Percentiles rank a stretch among this genome's conserved stretches.
Evolutionary conservation across 2,329 filamentous ascomycete genomes (phyloP).

Genomic region (Sporothrix pallida): DNA sequence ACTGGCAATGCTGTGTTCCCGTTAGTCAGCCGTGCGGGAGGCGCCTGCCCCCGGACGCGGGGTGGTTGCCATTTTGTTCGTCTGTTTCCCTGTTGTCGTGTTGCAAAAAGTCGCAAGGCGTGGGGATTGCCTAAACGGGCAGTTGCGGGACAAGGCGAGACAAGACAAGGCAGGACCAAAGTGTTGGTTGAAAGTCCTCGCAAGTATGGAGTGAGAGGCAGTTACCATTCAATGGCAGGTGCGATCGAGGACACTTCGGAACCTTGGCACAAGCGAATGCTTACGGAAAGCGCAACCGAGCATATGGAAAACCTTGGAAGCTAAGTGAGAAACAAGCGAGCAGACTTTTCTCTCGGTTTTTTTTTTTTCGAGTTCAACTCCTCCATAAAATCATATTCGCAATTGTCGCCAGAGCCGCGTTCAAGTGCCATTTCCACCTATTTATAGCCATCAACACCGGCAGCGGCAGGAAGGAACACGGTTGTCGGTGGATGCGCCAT

Average conservation of each 20-base stretch:
- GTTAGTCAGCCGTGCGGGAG: slow-evolving; percentile 25
- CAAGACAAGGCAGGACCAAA: slow-evolving; percentile 1
- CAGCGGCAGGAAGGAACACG: slow-evolving; percentile 24
- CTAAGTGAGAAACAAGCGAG: not conserved
- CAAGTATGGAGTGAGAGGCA: too few relatives aligned
- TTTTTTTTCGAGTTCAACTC: not conserved
- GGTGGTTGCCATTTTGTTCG: not conserved
- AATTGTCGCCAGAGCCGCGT: slow-evolving; percentile 8
- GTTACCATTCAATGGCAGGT: not conserved
- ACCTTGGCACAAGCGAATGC: not conserved
- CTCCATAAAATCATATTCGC: not conserved
- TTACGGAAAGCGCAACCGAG: slow-evolving; percentile 14
- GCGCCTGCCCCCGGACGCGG: not conserved
- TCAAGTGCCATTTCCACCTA: not conserved
- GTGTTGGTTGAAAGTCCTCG: not conserved
- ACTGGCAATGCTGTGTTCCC: slow-evolving; percentile 8
- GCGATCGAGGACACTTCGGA: not conserved
- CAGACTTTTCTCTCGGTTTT: not conserved
- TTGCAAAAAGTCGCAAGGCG: slow-evolving; percentile 25
- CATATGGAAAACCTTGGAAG: not conserved
- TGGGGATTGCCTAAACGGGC: slow-evolving; percentile 29
- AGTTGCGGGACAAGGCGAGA: not conserved
- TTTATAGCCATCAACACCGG: not conserved
- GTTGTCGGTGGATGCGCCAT: slow-evolving; percentile 28
- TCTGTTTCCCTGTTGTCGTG: not conserved